These are phyloP conservation scores for Brassica hybrid DNA, from an alignment of 441 rosid species.

Conservation along the genomic window DNA sequence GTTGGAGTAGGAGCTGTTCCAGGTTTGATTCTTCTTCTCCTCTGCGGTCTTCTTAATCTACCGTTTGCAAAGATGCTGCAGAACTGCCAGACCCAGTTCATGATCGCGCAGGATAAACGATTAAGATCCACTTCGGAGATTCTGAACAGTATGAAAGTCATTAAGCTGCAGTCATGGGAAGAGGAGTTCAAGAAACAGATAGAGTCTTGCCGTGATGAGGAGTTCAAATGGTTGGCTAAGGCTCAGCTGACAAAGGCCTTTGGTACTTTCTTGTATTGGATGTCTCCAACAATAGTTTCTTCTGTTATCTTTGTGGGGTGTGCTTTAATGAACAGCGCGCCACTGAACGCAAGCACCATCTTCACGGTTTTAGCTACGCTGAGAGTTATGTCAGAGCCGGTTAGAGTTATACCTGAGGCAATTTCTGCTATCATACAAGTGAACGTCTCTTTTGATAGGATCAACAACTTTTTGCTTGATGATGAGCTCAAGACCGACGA, in stretches of 20 bases:
- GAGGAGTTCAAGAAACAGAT: constrained; percentile 73
- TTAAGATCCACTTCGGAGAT: constrained; percentile 81
- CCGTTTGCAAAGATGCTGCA: constrained; percentile 81
- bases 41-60: constrained; percentile 69
- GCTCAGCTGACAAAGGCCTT: constrained; percentile 60
- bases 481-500: constrained; percentile 64
- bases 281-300: constrained; percentile 78
- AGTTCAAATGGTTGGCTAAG: constrained; percentile 79
- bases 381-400: constrained; percentile 79
- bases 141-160: constrained; percentile 84
- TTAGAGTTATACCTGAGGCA: constrained; percentile 81
- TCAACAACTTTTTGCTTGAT: constrained; percentile 68
- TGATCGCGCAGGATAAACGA: constrained; percentile 81
- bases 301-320: constrained; percentile 81
- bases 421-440: constrained; percentile 80
- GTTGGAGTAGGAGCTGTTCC: constrained; percentile 81
- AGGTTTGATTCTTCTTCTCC: constrained; percentile 70
- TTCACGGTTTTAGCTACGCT: constrained; percentile 85
- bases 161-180: constrained; percentile 95
- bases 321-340: constrained; percentile 62
- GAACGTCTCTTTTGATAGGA: constrained; percentile 74
- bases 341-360: constrained; percentile 82
- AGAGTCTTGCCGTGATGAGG: constrained; percentile 60
- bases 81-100: constrained; percentile 72
- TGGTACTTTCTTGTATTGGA: constrained; percentile 70